Evolutionary conservation across 495 filamentous ascomycete genomes (phyloP), one percentile per base, ranked within the genome.

Genomic region (Chaetomium cochliodes): DNA sequence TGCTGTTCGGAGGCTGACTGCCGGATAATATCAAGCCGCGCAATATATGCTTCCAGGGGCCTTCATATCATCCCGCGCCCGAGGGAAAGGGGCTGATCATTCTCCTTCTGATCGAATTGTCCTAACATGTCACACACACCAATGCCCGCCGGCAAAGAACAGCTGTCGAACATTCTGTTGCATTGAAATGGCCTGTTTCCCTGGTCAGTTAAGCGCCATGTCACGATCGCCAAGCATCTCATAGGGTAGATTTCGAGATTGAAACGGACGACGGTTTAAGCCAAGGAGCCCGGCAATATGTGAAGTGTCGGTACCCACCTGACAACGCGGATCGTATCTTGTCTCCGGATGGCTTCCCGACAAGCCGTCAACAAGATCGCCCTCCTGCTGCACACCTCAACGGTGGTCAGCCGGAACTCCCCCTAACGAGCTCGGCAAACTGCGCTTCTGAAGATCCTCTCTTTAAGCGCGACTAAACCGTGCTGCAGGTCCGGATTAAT

Each of bases 401-500:
- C 33, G 56, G 49, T 37, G 57, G 52, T 37, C 65, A 41, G 54
- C 57, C 67, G 41, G 66, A 41, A 59, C 62, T n/a, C n/a, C 26
- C 50, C 49, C 56, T 25, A 8, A 54, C 39, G 26, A 11, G 16
- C 62, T 64, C 30, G 62, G 62, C 56, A 64, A 63, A 42, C 37
- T 55, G 67, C 58, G n/a, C 42, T 37, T 22, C 49, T 58, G 64
- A 66, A n/a, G 13, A 56, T 37, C 23, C 18, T 44, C 39, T 11
- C 39, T 33, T 20, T 50, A 33, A 39, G 18, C 30, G 33, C 53
- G 6, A 33, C 33, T 23, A 16, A 20, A 20, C 30, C 50, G 16
- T 23, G 18, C 50, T 60, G 25, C 63, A 52, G n/a, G 50, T 44
- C 53, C 42, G 63, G 67, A 71, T 73, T 69, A 64, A 65, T 60